A percentile compares a stretch with the other conserved stretches of the same genome.
phyloP scores from a whole-genome alignment of 371 early-diverging fungal species.

The Mortierella sp. region DNA sequence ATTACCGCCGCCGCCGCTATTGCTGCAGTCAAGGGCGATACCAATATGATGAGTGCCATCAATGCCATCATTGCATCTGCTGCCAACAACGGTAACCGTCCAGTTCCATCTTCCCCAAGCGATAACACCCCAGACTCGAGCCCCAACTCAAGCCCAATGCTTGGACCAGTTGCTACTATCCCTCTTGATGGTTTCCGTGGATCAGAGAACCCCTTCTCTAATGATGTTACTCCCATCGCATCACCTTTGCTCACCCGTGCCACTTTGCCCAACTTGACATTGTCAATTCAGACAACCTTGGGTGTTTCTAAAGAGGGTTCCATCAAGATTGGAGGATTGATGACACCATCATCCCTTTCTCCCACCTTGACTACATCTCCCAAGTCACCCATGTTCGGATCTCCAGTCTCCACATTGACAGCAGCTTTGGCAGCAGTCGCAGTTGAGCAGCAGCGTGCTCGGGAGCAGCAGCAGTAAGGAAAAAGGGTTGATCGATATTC shows the following conservation, averaged over 20 bases:
- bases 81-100: constrained; percentile 29
- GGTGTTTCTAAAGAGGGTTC: constrained; percentile 15
- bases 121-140: constrained; percentile 49
- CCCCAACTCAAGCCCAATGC: constrained; percentile 48
- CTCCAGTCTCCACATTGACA: constrained; percentile 49
- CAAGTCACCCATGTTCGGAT: constrained; percentile 15
- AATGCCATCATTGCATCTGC: constrained; percentile 55
- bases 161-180: constrained; percentile 21
- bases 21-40: constrained; percentile 52
- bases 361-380: constrained; percentile 28
- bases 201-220: constrained; percentile 25
- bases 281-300: constrained; percentile 46
- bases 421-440: constrained; percentile 53
- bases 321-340: constrained; percentile 33
- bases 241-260: constrained; percentile 39
- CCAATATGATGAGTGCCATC: constrained; percentile 52
- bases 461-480: constrained; percentile 14
- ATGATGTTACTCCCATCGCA: constrained; percentile 32
- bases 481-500: no score
- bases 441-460: constrained; percentile 45
- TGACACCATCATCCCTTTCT: constrained; percentile 48
- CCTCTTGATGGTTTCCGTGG: neutral
- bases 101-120: constrained; percentile 7
- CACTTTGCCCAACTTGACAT: constrained; percentile 8
- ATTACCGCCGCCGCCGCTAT: constrained; percentile 56